phyloP scores from a whole-genome alignment of 2,329 filamentous ascomycete genomes.

The Colletotrichum salicis region DNA sequence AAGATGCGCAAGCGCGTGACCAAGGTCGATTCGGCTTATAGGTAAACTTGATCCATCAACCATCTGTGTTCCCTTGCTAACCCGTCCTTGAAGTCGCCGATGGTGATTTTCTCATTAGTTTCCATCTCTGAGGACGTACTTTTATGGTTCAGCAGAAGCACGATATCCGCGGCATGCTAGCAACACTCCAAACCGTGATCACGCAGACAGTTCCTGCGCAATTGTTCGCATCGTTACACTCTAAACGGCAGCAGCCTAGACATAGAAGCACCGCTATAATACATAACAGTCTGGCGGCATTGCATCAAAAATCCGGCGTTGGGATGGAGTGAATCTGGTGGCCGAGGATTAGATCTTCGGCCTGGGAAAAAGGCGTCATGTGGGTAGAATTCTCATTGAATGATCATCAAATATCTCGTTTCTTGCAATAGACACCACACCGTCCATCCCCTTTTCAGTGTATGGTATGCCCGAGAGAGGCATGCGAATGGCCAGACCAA shows the following conservation, averaged over 20 bases:
- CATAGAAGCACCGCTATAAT: background rate
- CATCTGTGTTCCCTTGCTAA: background rate
- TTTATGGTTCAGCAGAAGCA: background rate
- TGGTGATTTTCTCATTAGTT: slow-evolving; percentile 41
- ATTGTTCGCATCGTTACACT: background rate
- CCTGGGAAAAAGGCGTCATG: slow-evolving; percentile 1
- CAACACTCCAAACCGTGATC: background rate
- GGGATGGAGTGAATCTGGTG: background rate
- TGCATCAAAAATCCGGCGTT: slow-evolving; percentile 15
- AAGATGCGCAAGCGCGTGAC: slow-evolving; percentile 45
- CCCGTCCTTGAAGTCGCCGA: slow-evolving; percentile 44
- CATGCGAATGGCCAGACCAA: slow-evolving; percentile 4
- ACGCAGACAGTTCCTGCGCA: slow-evolving; percentile 1
- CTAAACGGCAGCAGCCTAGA: background rate
- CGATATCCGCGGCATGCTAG: background rate
- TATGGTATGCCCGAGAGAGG: background rate
- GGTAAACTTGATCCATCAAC: slow-evolving; percentile 38
- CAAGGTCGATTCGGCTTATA: slow-evolving; percentile 51
- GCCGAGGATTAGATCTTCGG: background rate
- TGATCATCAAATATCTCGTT: background rate
- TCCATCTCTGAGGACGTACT: background rate
- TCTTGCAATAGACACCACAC: background rate
- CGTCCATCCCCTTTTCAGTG: background rate
- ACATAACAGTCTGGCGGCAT: background rate
- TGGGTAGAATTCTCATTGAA: background rate